These are phyloP conservation scores for Sanguinoderma infundibulare DNA, from an alignment of 1,284 basidiomycete genomes.

Conservation along the genomic window DNA sequence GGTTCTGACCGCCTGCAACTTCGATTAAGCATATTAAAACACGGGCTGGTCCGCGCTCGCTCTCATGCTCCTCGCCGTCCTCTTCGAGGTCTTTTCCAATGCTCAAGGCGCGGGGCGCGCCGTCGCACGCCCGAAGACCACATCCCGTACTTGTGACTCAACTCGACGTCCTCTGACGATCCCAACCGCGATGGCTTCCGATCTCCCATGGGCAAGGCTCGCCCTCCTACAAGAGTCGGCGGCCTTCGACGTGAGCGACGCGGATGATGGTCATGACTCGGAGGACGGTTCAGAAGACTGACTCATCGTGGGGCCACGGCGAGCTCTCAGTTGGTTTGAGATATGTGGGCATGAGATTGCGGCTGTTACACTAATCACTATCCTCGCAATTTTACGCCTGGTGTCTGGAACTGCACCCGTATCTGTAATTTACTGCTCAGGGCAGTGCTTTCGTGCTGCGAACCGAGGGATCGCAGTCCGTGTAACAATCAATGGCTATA, in stretches of 20 bases:
- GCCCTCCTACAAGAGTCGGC: slow-evolving; percentile 35
- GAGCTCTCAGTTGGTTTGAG: no score
- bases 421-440: no score
- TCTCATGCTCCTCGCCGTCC: slow-evolving; percentile 72
- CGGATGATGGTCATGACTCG: background rate
- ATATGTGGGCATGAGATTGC: no score
- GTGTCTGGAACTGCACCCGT: no score
- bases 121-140: slow-evolving; percentile 46
- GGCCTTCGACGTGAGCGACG: slow-evolving; percentile 49
- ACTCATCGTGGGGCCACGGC: no score
- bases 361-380: no score
- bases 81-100: slow-evolving; percentile 74
- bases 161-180: slow-evolving; percentile 33
- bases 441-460: no score
- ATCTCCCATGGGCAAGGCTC: slow-evolving; percentile 47
- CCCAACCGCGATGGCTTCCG: slow-evolving; percentile 33
- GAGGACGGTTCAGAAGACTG: no score
- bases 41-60: slow-evolving; percentile 87
- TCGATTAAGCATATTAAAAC: slow-evolving; percentile 81
- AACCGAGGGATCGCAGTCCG: no score
- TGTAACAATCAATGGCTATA: no score
- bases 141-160: slow-evolving; percentile 63
- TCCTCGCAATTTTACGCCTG: no score
- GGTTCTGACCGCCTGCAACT: background rate
- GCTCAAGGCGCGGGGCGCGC: slow-evolving; percentile 54